Evolutionary conservation across 1,139 yeast species (phyloP).

Genomic region (Kluyveromyces marxianus): DNA sequence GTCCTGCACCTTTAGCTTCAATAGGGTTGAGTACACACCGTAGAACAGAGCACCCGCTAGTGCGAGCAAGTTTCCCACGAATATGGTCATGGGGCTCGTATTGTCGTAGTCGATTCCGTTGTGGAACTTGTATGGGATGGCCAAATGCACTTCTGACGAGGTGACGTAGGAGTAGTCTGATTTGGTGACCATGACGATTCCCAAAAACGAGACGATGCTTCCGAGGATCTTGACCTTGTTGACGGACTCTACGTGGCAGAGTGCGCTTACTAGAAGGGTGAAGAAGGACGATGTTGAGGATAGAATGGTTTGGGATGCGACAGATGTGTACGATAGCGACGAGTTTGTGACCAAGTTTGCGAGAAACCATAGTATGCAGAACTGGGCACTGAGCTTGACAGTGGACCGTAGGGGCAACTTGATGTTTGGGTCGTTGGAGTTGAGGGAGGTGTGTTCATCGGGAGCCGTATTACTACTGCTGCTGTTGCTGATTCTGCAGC

Average conservation of each 20-base stretch:
- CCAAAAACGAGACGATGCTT: slow-evolving; percentile 61
- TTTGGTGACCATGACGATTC: slow-evolving; percentile 71
- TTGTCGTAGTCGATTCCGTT: slow-evolving; percentile 8
- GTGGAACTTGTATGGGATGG: slow-evolving; percentile 10
- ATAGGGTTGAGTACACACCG: slow-evolving; percentile 83
- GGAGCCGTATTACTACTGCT: slow-evolving; percentile 20
- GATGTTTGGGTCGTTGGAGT: neutral
- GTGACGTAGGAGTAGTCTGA: slow-evolving; percentile 35
- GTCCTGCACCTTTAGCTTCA: slow-evolving; percentile 63
- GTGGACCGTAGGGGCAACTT: slow-evolving; percentile 41
- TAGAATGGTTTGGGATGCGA: slow-evolving; percentile 85
- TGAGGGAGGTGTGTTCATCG: slow-evolving; percentile 4
- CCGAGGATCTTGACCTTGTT: slow-evolving; percentile 61
- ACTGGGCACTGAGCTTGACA: slow-evolving; percentile 61
- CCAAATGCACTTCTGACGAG: slow-evolving; percentile 1
- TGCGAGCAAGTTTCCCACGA: slow-evolving; percentile 75
- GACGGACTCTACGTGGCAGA: slow-evolving; percentile 63
- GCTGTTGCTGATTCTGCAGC: slow-evolving; percentile 16
- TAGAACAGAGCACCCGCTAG: slow-evolving; percentile 77
- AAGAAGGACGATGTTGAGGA: slow-evolving; percentile 90
- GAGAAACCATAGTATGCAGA: slow-evolving; percentile 79
- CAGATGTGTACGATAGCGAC: slow-evolving; percentile 78
- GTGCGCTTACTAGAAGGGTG: slow-evolving; percentile 75
- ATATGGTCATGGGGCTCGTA: slow-evolving; percentile 36
- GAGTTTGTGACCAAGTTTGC: slow-evolving; percentile 89